Percentiles rank a stretch among this genome's conserved stretches.
phyloP scores from a whole-genome alignment of 1,139 yeast genomes.

The Wickerhamomyces sp. region DNA sequence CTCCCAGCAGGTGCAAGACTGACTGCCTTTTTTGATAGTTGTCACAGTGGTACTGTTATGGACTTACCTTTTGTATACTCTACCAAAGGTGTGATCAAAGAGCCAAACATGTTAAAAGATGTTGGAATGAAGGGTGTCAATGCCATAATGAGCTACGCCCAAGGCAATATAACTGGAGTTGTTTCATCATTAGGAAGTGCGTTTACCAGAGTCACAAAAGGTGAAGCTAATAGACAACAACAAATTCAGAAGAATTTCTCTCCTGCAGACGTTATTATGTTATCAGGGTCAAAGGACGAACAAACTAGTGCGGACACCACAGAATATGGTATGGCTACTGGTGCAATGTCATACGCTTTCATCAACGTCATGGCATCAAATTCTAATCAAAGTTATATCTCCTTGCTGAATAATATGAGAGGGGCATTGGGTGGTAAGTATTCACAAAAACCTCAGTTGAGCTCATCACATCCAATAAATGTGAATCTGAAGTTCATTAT shows the following conservation, averaged over 20 bases:
- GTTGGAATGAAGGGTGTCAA: conserved; percentile 76
- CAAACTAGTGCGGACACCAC: conserved; percentile 48
- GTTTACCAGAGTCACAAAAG: conserved; percentile 28
- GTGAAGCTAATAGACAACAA: conserved; percentile 28
- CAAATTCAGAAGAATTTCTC: conserved; percentile 61
- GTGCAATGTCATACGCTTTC: conserved; percentile 94
- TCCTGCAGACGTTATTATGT: conserved; percentile 82
- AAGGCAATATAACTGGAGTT: conserved; percentile 64
- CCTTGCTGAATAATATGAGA: conserved; percentile 80
- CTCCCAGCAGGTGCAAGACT: conserved; percentile 80
- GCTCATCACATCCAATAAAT: conserved; percentile 82
- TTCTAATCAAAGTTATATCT: conserved; percentile 72
- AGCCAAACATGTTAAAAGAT: conserved; percentile 82
- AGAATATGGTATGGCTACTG: conserved; percentile 75
- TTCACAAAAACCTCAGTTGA: conserved; percentile 85
- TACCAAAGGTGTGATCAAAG: conserved; percentile 87
- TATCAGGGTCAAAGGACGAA: conserved; percentile 89
- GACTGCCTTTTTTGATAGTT: conserved; percentile 87
- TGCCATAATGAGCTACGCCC: conserved; percentile 59
- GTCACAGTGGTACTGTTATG: conserved; percentile 90
- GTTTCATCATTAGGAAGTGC: conserved; percentile 36
- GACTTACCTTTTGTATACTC: conserved; percentile 88
- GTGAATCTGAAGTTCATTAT: conserved; percentile 60
- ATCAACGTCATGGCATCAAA: conserved; percentile 61
- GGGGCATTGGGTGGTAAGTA: conserved; percentile 62